These are phyloP conservation scores for Naganishia friedmannii DNA, from an alignment of 768 basidiomycete species.

Conservation along the genomic window DNA sequence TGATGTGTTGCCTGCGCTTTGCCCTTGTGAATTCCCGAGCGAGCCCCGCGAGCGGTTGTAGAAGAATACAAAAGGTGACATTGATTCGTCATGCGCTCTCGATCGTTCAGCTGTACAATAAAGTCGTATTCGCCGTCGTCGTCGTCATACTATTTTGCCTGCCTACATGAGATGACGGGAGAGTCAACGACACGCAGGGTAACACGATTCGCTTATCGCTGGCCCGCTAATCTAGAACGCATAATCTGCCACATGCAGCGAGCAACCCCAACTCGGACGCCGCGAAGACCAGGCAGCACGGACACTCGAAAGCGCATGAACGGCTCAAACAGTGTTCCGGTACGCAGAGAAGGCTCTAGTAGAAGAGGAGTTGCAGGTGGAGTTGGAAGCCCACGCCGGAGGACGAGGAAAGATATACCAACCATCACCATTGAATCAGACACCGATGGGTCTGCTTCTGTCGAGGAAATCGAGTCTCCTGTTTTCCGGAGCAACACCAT, in stretches of 20 bases:
- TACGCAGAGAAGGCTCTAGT: constrained; percentile 4
- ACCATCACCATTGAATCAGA: constrained; percentile 18
- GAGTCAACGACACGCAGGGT: too few species aligned
- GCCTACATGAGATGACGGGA: too few species aligned
- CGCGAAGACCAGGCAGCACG: neutral
- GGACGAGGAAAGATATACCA: neutral
- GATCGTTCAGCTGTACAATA: too few species aligned
- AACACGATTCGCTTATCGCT: neutral
- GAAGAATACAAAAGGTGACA: too few species aligned
- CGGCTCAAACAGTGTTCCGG: neutral
- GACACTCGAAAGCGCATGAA: constrained; percentile 1
- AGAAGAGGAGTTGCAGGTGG: neutral
- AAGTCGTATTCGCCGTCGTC: neutral
- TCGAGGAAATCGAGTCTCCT: constrained; percentile 19
- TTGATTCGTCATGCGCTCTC: neutral
- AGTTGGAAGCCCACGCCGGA: neutral
- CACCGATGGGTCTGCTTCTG: neutral
- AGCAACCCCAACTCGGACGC: constrained; percentile 9
- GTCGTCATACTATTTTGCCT: neutral
- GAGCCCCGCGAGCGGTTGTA: too few species aligned
- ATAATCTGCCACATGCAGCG: neutral
- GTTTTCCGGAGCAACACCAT: neutral
- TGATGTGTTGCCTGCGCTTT: too few species aligned
- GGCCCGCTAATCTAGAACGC: neutral
- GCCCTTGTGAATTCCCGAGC: too few species aligned